phyloP scores from a whole-genome alignment of 148 eudicot genomes.

The Linanthus parryae region DNA sequence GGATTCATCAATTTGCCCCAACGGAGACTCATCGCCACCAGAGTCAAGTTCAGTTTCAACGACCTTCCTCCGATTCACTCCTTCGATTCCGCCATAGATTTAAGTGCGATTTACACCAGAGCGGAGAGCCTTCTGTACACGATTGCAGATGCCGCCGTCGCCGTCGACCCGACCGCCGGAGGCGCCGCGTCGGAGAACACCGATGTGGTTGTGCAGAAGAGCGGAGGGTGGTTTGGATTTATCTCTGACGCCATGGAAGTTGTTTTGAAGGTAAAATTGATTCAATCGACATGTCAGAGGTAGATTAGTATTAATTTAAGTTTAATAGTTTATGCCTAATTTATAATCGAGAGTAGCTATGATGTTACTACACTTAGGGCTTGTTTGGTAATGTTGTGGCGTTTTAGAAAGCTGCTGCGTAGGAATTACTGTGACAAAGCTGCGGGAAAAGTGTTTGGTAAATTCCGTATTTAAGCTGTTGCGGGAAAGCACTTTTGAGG shows the following conservation, averaged over 20 bases:
- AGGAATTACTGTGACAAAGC: too few relatives aligned
- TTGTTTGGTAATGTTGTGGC: too few relatives aligned
- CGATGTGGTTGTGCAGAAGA: slow-evolving; percentile 45
- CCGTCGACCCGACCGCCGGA: slow-evolving; percentile 37
- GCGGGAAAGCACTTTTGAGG: too few relatives aligned
- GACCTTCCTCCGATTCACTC: slow-evolving; percentile 53
- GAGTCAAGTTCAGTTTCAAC: slow-evolving; percentile 55
- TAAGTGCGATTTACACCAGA: slow-evolving; percentile 34
- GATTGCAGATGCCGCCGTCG: slow-evolving; percentile 86
- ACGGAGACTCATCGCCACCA: slow-evolving; percentile 36
- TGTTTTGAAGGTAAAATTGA: slow-evolving; percentile 66
- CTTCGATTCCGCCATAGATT: slow-evolving; percentile 32
- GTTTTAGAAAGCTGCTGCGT: too few relatives aligned
- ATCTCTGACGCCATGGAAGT: slow-evolving; percentile 94
- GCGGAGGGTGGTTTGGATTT: slow-evolving; percentile 92
- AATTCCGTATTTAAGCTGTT: too few relatives aligned
- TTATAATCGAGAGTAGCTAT: too few relatives aligned
- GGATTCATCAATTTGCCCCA: slow-evolving; percentile 23
- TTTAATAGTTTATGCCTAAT: too few relatives aligned
- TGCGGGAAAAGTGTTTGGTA: too few relatives aligned
- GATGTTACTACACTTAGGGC: too few relatives aligned
- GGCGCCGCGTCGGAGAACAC: slow-evolving; percentile 18
- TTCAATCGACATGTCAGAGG: background rate
- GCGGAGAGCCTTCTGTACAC: slow-evolving; percentile 80
- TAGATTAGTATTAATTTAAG: too few relatives aligned